A percentile compares a stretch with the other conserved stretches of the same genome.
These are phyloP conservation scores for Ceratocystis variospora DNA, from an alignment of 2,329 filamentous ascomycete genomes.

Conservation along the genomic window DNA sequence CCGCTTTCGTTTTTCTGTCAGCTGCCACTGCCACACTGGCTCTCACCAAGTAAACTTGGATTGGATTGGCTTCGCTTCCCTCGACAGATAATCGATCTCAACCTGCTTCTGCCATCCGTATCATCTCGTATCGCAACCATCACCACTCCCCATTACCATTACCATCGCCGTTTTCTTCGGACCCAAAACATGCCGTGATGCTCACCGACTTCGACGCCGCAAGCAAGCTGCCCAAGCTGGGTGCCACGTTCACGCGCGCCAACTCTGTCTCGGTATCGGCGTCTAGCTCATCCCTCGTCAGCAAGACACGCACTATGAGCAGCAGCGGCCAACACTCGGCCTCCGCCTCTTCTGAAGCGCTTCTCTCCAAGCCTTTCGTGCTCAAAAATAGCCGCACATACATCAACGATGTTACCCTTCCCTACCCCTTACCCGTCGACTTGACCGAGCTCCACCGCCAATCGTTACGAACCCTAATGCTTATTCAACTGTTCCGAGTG, in stretches of 20 bases:
- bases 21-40: neutral
- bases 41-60: neutral
- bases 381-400: slow-evolving; percentile 70
- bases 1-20: slow-evolving; percentile 1
- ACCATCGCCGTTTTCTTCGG: neutral
- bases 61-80: too few relatives aligned
- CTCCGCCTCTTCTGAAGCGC: slow-evolving; percentile 31
- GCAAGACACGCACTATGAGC: slow-evolving; percentile 26
- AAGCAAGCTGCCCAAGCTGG: slow-evolving; percentile 4
- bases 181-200: slow-evolving; percentile 3
- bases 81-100: too few relatives aligned
- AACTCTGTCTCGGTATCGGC: neutral
- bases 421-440: slow-evolving; percentile 82
- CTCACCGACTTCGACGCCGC: neutral
- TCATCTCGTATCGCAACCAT: neutral
- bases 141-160: neutral
- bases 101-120: too few relatives aligned
- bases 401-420: slow-evolving; percentile 54
- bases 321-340: slow-evolving; percentile 24
- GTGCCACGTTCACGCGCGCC: neutral
- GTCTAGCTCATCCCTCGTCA: slow-evolving; percentile 6
- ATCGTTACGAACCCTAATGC: slow-evolving; percentile 66
- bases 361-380: slow-evolving; percentile 43
- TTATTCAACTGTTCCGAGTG: slow-evolving; percentile 67
- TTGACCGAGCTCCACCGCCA: slow-evolving; percentile 78